A percentile compares a stretch with the other conserved stretches of the same genome.
These are phyloP conservation scores for Fusarium nematophilum DNA, from an alignment of 2,329 filamentous ascomycete genomes.

Conservation along the genomic window DNA sequence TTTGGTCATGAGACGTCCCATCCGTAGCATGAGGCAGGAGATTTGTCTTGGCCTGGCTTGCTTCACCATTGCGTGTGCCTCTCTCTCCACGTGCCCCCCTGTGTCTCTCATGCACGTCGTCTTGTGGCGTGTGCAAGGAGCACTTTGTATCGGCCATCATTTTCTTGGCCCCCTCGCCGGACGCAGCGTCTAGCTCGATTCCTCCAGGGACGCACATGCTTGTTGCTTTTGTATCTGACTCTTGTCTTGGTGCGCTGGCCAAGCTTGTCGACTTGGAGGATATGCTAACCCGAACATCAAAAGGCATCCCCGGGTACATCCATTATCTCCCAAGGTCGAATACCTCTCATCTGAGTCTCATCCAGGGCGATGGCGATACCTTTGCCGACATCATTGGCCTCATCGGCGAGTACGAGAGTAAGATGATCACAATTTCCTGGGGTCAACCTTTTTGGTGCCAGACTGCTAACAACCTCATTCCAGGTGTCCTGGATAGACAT, in stretches of 20 bases:
- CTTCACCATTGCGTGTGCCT: conserved; percentile 11
- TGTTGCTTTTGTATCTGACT: conserved; percentile 38
- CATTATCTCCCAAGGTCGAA: conserved; percentile 64
- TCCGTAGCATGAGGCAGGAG: conserved; percentile 31
- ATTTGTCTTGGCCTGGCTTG: conserved; percentile 10
- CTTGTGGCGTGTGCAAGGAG: conserved; percentile 16
- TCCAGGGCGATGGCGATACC: conserved; percentile 70
- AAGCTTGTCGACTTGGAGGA: conserved; percentile 30
- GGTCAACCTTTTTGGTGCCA: neutral
- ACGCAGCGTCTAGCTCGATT: conserved; percentile 31
- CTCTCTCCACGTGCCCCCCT: conserved; percentile 6
- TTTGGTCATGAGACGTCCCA: conserved; percentile 28
- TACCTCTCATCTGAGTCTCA: conserved; percentile 59
- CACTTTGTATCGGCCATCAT: conserved; percentile 12
- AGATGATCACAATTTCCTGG: conserved; percentile 13
- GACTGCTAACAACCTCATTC: conserved; percentile 27
- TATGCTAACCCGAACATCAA: conserved; percentile 37
- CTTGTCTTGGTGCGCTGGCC: conserved; percentile 32
- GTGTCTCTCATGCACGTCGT: conserved; percentile 19
- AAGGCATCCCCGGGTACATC: conserved; percentile 53
- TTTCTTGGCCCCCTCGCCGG: conserved; percentile 20
- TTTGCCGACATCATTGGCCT: conserved; percentile 79
- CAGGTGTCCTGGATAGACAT: conserved; percentile 82
- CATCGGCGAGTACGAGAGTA: conserved; percentile 81
- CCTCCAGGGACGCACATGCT: conserved; percentile 36